Evolutionary conservation across 164 flowering plant species (phyloP), one percentile per base, ranked within the genome.

Genomic region (Houttuynia cordata): DNA sequence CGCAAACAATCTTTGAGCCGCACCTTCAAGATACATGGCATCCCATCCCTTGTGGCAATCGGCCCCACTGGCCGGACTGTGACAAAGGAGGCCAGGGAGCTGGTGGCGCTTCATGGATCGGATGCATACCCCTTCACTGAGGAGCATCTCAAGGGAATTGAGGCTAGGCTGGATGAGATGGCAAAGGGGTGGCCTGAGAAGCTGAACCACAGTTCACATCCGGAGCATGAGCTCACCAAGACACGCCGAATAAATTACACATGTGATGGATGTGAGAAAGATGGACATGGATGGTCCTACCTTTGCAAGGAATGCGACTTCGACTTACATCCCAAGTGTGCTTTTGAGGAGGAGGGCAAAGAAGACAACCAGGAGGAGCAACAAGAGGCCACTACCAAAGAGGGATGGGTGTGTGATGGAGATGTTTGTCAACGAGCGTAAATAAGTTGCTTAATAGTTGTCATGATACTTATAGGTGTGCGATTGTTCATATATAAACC

Each of bases 111-210:
- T 18, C 78, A 83, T 56, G 93, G 93, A 19, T 76, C 83, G 0
- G 70, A 74, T 55, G 92, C 97, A 0, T 90, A 80, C 65, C 95
- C 92, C 13, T 90, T 90, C 75, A 81, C 85, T 3, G 69, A 72
- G 2, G 86, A 85, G 42, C 82, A 66, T 8, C 0, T 82, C 55
- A 72, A 78, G 71, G 80, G 76, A 67, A 45, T 86, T 0, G 82
- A 83, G 55, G 70, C 68, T 9, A 10, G 67, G 51, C 18, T 59
- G 34, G 79, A 77, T 58, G 82, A 78, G 54, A 77, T 71, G 78
- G 84, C 81, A 21, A 82, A 82, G 69, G 80, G 75, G 64, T 84
- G 87, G 85, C 92, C 95, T 20, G 68, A 85, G 84, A 81, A 85
- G 70, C 13, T 83, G 65, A 76, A 76, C 59, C 76, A 73, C 61